Evolutionary conservation across 2,329 filamentous ascomycete genomes (phyloP), one percentile per base, ranked within the genome.

Genomic region (Cladosporium sp.): DNA sequence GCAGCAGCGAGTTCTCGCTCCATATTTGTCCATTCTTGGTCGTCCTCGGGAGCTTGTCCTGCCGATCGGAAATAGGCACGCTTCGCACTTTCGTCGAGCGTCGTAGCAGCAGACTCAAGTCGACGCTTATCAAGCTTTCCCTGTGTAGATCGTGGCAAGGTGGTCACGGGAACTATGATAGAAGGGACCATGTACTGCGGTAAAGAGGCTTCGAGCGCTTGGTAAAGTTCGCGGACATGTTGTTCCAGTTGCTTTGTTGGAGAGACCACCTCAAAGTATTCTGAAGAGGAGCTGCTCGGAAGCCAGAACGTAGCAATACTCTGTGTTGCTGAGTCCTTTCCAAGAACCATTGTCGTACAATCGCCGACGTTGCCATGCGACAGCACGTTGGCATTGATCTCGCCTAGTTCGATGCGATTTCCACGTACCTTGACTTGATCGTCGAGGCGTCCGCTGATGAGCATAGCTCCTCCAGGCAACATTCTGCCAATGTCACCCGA

Each of bases 401-500:
- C 92, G 0, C 86, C 85, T 12, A 93, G 84, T 74, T 96, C 92
- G 46, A 96, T 88, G 53, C 91, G 83, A 69, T 94, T 90, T 0
- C 93, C 92, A 53, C 91, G 85, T 11, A 96, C 82, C 75, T 96
- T 96, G 64, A 95, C 82, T 76, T 96, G 91, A 67, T 90, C 90
- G 70, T 96, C 92, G 26, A 89, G 81, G 44, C 92, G 85, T 18
- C 91, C 91, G 11, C 87, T 78, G 49, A 95, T 91, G 3, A 91
- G 77, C 8, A 97, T 81, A 0, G 89, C 90, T 0, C 91, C 90
- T 73, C 96, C 90, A 0, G 88, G 82, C 10, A 97, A 84, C 79
- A 97, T 85, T 23, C 92, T 84, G 0, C 92, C 93, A 71, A 92
- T 83, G 72, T 97, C 93, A 0, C 93, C 93, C 37, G 90, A 93